phyloP scores from a whole-genome alignment of 2,329 filamentous ascomycete species.

The Stemphylium beticola region DNA sequence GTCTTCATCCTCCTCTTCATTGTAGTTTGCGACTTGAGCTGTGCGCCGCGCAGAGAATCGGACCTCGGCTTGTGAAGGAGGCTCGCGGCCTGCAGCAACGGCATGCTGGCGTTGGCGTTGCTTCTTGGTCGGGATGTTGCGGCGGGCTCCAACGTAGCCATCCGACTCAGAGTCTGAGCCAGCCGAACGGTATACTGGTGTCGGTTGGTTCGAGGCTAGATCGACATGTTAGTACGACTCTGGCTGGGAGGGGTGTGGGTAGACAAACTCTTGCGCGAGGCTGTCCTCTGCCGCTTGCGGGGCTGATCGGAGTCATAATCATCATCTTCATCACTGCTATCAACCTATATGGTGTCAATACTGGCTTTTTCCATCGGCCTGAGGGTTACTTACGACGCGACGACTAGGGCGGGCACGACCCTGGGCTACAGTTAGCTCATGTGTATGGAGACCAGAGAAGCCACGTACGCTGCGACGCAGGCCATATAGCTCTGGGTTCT shows the following conservation, averaged over 20 bases:
- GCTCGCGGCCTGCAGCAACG: slow-evolving; percentile 64
- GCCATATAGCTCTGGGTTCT: slow-evolving; percentile 94
- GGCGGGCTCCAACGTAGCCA: slow-evolving; percentile 79
- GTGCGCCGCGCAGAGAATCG: slow-evolving; percentile 90
- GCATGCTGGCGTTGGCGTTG: slow-evolving; percentile 74
- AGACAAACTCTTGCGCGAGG: slow-evolving; percentile 67
- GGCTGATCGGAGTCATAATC: slow-evolving; percentile 68
- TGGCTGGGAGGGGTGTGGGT: slow-evolving; percentile 16
- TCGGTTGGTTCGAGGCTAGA: slow-evolving; percentile 60
- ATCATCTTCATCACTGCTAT: slow-evolving; percentile 71
- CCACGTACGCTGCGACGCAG: slow-evolving; percentile 84
- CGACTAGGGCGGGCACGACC: slow-evolving; percentile 67
- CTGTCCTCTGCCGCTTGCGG: slow-evolving; percentile 70
- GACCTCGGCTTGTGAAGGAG: slow-evolving; percentile 76
- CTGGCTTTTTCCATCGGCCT: slow-evolving; percentile 13
- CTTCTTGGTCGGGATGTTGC: slow-evolving; percentile 72
- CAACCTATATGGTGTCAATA: slow-evolving; percentile 54
- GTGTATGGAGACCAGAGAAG: slow-evolving; percentile 12
- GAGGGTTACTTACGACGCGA: slow-evolving; percentile 60
- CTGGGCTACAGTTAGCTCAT: slow-evolving; percentile 50
- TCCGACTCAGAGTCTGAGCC: slow-evolving; percentile 67
- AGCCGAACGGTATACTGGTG: slow-evolving; percentile 61
- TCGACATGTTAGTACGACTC: slow-evolving; percentile 54
- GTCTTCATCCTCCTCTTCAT: slow-evolving; percentile 67
- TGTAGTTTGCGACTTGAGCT: slow-evolving; percentile 73